Base-by-base conservation (phyloP, 2,329 filamentous ascomycete genomes). In the Aspergillus amoenus region DNA sequence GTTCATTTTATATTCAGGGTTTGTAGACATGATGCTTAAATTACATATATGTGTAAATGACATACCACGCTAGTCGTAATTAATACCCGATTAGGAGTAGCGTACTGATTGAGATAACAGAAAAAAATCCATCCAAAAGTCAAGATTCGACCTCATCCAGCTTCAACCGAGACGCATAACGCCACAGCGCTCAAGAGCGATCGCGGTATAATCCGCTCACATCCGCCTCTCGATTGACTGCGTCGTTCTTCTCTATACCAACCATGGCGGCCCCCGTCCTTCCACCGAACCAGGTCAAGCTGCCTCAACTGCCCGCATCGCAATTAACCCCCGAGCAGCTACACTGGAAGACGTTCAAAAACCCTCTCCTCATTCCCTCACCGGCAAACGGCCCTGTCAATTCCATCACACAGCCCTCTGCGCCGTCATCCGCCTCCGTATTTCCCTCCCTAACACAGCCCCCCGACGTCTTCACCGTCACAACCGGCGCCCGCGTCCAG, bases 261-360 rank as follows among this genome's bases (percentile, higher is more conserved):
- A 70, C 63, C 62, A 96, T 96, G 92, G 92, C 93, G 67, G 90
- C 92, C 69, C 88, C 91, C 79, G 90, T 96, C 68, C 85, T 86
- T 74, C 89, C 90, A 60, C 80, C 96, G 64, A 87, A 87, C 73
- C 88, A 88, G 74, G 80, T 95, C 70, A 95, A 91, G 82, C 84
- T 95, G 70, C 87, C 93, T 56, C 84, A 89, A 62, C 90, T 91
- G 50, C 92, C 92, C 56, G 88, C 89, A 41, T 88, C 91, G 53
- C 70, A 69, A 48, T 78, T 93, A 47, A 96, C 93, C 5, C 88
- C 93, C 32, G 94, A 99, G 79, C 93, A 97, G 78, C 85, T 88
- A 64, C 97, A 97, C 82, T 99, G 95, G 95, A 89, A 89, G 71
- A 88, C 89, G 12, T 99, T 99, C 81, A 92, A 91, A 78, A 94